Evolutionary conservation across 2,329 filamentous ascomycete genomes (phyloP).

Genomic region (Metarhizium rileyi): DNA sequence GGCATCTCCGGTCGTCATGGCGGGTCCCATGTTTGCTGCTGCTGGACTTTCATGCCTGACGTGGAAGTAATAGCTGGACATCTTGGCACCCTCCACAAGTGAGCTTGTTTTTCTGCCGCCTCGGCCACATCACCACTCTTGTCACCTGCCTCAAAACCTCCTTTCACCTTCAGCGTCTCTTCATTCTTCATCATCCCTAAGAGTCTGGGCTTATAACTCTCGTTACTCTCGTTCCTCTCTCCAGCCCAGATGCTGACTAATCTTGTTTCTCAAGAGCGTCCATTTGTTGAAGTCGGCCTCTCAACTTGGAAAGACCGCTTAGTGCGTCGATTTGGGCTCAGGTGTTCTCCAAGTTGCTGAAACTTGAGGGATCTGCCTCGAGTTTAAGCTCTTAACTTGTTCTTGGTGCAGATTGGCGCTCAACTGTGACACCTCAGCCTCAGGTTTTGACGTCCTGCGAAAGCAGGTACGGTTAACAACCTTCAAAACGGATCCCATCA

Average conservation of each 20-base stretch:
- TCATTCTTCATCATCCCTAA: neutral
- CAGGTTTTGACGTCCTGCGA: slow-evolving; percentile 8
- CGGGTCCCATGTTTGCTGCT: neutral
- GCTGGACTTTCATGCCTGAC: neutral
- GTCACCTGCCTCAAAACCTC: neutral
- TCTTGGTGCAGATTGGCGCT: neutral
- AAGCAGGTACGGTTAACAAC: slow-evolving; percentile 10
- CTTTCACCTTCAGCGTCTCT: neutral
- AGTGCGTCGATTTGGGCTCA: neutral
- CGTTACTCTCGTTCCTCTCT: too few species aligned
- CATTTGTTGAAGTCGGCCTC: too few species aligned
- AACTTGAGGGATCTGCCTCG: neutral
- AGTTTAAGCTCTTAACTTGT: neutral
- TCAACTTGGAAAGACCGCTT: neutral
- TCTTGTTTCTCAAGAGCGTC: too few species aligned
- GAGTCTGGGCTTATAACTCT: neutral
- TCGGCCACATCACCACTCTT: neutral
- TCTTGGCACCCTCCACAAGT: neutral
- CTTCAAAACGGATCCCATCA: slow-evolving; percentile 12
- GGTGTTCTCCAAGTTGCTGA: neutral
- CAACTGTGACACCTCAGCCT: neutral
- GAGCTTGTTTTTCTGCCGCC: neutral
- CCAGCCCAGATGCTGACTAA: neutral
- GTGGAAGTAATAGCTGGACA: neutral
- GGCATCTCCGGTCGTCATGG: slow-evolving; percentile 4